Evolutionary conservation across 2,329 filamentous ascomycete genomes (phyloP), one percentile per base, ranked within the genome.

Genomic region (Colletotrichum sp.): DNA sequence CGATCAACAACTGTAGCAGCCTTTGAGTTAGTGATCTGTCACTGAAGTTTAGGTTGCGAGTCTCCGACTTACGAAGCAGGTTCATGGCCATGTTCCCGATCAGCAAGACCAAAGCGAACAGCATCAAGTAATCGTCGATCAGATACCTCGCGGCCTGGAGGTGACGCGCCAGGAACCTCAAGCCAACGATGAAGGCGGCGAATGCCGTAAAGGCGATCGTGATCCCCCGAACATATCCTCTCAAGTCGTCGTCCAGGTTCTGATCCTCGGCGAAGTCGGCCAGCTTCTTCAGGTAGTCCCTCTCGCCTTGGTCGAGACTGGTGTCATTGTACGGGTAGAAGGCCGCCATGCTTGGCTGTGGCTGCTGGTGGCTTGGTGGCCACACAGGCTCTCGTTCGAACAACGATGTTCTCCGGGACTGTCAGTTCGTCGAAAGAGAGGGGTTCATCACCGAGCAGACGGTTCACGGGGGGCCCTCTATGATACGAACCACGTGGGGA

Each of bases 41-140:
- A 6, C 4, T 18, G 1, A 3, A 3, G 2, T 2, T 3, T 1
- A 44, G 5, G 8, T 32, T 15, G 4, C 2, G 3, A 16, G 10
- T n/a, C 30, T 24, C 13, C 5, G 5, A 73, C 74, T 60, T 34
- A 76, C 74, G 26, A 28, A 76, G 68, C 26, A 76, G 13, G 44
- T 74, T 76, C 70, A 76, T 74, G 16, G 64, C n/a, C 74, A 76
- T 76, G 15, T 69, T 76, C 1, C 74, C 74, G 16, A 76, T 26
- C 22, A 76, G 32, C 24, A 76, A 8, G 6, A 52, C 28, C 34
- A 76, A 9, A 15, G 74, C 57, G 4, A 63, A 63, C 48, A 76
- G 24, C 74, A 76, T 76, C 15, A 65, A n/a, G 44, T 76, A 76
- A n/a, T 76, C 74, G 6, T 76, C 74, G 18, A 69, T 76, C 2